These are phyloP conservation scores for Dioscorea alata DNA, from an alignment of 106 monocot species.

Conservation along the genomic window DNA sequence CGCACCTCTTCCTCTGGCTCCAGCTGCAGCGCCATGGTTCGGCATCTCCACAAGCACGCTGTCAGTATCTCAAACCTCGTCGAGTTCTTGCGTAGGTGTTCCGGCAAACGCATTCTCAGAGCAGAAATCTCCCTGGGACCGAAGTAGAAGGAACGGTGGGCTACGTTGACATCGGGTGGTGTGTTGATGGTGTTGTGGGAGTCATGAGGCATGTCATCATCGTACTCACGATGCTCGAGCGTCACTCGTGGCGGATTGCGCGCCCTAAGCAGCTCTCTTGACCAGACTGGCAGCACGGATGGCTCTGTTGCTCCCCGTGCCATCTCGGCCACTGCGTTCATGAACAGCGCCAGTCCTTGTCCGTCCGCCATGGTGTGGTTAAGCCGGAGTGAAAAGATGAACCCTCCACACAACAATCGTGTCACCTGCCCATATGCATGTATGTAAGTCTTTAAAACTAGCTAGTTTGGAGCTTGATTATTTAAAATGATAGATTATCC, in stretches of 20 bases:
- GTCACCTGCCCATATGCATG: constrained; percentile 19
- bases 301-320: constrained; percentile 20
- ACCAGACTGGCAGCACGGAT: constrained; percentile 27
- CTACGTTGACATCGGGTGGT: background rate
- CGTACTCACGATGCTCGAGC: constrained; percentile 22
- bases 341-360: constrained; percentile 13
- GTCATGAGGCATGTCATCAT: background rate
- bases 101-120: background rate
- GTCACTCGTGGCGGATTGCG: constrained; percentile 17
- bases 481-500: no score
- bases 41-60: constrained; percentile 21
- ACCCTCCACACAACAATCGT: constrained; percentile 26
- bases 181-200: background rate
- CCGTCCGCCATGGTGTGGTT: constrained; percentile 29
- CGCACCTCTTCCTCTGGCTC: constrained; percentile 7
- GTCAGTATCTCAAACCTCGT: constrained; percentile 20
- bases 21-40: constrained; percentile 4
- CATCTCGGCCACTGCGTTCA: constrained; percentile 20
- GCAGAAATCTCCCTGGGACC: background rate
- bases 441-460: no score
- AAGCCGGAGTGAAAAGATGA: constrained; percentile 14
- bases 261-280: constrained; percentile 18
- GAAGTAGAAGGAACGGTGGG: constrained; percentile 6
- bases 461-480: no score
- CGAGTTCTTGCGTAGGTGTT: constrained; percentile 3